Percentiles rank a stretch among this genome's conserved stretches.
Conservation (phyloP, 1,284 basidiomycete species). For the Wolfiporia cocos region DNA sequence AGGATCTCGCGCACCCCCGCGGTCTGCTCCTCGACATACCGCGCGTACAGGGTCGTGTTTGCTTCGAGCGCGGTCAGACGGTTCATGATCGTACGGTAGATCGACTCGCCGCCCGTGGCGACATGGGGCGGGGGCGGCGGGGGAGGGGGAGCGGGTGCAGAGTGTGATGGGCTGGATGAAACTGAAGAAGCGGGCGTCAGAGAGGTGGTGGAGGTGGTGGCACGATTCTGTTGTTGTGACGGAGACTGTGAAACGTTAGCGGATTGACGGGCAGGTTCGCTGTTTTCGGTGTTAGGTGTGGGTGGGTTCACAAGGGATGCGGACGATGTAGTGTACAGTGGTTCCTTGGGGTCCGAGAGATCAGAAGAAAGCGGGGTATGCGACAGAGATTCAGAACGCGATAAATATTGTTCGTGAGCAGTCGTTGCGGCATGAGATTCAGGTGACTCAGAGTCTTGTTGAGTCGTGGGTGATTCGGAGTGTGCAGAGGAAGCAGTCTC, state of each 20-base stretch:
- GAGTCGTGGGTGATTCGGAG: neutral
- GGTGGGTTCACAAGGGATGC: neutral
- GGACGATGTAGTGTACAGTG: neutral
- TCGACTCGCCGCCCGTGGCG: slow-evolving; percentile 76
- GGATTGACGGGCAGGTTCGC: neutral
- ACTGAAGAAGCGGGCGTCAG: slow-evolving; percentile 6
- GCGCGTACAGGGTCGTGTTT: slow-evolving; percentile 82
- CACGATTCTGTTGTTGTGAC: neutral
- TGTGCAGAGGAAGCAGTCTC: neutral
- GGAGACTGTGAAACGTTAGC: too few species aligned
- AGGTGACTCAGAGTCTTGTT: neutral
- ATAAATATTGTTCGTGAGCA: neutral
- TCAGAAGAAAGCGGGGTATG: neutral
- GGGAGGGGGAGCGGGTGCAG: too few species aligned
- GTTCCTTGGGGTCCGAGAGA: neutral
- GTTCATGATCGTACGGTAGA: slow-evolving; percentile 96
- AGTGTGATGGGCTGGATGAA: slow-evolving; percentile 3
- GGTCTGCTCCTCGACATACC: slow-evolving; percentile 91
- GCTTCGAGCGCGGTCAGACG: slow-evolving; percentile 81
- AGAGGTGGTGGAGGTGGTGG: slow-evolving; percentile 7
- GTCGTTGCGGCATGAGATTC: neutral
- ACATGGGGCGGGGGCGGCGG: slow-evolving; percentile 11
- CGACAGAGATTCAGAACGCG: neutral
- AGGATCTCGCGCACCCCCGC: slow-evolving; percentile 74
- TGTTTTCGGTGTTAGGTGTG: neutral